Evolutionary conservation across 2,329 filamentous ascomycete genomes (phyloP).

Genomic region (Myriosclerotinia curreyana): DNA sequence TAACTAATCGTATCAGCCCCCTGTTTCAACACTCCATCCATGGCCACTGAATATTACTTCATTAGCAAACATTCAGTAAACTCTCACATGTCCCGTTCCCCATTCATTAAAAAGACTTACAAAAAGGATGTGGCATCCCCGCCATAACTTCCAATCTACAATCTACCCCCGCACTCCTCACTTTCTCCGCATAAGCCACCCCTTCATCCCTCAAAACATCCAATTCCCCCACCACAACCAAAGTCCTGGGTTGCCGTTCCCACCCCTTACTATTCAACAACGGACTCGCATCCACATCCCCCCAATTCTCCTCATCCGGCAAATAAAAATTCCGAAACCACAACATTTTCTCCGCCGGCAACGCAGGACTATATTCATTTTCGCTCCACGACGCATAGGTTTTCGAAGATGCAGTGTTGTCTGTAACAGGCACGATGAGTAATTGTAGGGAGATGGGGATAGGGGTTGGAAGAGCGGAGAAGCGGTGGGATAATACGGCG

Average conservation of each 20-base stretch:
- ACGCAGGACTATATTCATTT: constrained; percentile 50
- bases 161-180: constrained; percentile 47
- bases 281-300: constrained; percentile 52
- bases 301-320: constrained; percentile 46
- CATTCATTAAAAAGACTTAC: not conserved
- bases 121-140: constrained; percentile 57
- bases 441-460: constrained; percentile 40
- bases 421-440: constrained; percentile 56
- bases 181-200: constrained; percentile 49
- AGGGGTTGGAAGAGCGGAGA: not conserved
- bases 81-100: fast-evolving
- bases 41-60: constrained; percentile 42
- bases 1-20: constrained; percentile 50
- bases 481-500: constrained; percentile 51
- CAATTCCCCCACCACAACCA: constrained; percentile 53
- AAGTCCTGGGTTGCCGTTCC: constrained; percentile 48
- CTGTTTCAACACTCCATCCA: constrained; percentile 54
- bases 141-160: constrained; percentile 50
- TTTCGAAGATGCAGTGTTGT: constrained; percentile 51
- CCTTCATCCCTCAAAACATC: constrained; percentile 57
- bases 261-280: constrained; percentile 50
- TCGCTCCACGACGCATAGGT: constrained; percentile 49
- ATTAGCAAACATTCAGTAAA: not conserved
- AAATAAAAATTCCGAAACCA: constrained; percentile 60
- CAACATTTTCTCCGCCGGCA: constrained; percentile 56